Conservation (phyloP, 2,329 filamentous ascomycete genomes). For the Stemphylium vesicarium region DNA sequence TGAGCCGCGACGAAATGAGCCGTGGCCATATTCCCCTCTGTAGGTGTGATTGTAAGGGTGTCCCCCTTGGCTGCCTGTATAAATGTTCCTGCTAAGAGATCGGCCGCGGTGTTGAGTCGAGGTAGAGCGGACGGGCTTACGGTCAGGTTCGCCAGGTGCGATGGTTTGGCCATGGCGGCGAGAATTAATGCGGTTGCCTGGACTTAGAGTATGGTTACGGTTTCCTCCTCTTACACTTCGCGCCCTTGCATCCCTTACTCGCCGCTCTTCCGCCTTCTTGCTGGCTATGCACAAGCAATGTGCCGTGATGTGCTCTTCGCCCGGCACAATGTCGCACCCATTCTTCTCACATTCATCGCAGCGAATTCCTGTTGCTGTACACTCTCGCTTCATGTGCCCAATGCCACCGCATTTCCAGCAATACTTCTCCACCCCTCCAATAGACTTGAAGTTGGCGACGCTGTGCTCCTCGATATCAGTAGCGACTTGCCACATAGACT, state of each 20-base stretch:
- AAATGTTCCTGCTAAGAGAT: neutral
- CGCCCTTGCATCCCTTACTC: neutral
- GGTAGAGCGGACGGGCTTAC: neutral
- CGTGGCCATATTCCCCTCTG: neutral
- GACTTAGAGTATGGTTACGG: neutral
- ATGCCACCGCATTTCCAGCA: constrained; percentile 16
- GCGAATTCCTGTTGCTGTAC: constrained; percentile 2
- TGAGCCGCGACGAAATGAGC: neutral
- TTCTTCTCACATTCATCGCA: constrained; percentile 14
- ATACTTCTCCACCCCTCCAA: constrained; percentile 15
- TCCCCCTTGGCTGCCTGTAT: neutral
- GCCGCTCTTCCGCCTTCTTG: neutral
- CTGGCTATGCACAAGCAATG: constrained; percentile 11
- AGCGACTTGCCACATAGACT: constrained; percentile 10
- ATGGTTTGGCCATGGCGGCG: no score
- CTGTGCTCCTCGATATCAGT: constrained; percentile 11
- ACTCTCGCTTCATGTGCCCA: constrained; percentile 11
- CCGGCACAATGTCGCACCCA: neutral
- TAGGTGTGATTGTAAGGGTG: neutral
- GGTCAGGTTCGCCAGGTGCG: neutral
- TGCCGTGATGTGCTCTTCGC: constrained; percentile 9
- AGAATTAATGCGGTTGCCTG: neutral
- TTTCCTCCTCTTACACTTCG: neutral
- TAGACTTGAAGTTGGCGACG: constrained; percentile 5
- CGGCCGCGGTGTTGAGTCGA: neutral